Conservation (phyloP, 2,329 filamentous ascomycete genomes). For the Colletotrichum sansevieriae region DNA sequence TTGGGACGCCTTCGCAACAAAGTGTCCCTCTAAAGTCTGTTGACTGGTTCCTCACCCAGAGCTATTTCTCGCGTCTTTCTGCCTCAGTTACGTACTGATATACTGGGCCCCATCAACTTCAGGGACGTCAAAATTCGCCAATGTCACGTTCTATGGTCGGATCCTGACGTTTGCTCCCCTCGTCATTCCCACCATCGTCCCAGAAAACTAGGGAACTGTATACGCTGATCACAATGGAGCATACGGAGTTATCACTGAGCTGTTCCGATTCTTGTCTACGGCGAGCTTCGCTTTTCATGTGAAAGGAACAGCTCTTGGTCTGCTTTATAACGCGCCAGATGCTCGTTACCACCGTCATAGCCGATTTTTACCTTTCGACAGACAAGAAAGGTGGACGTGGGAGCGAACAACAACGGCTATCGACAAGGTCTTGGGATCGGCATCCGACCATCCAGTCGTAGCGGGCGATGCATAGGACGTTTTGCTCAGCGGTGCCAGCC, state of each 20-base stretch:
- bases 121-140: conserved; percentile 56
- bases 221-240: conserved; percentile 55
- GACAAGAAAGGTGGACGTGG: conserved; percentile 57
- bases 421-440: conserved; percentile 61
- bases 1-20: conserved; percentile 48
- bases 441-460: conserved; percentile 69
- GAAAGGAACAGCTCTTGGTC: conserved; percentile 56
- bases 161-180: conserved; percentile 61
- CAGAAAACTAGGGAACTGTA: conserved; percentile 61
- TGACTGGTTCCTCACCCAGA: conserved; percentile 57
- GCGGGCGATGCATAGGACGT: conserved; percentile 70
- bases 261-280: conserved; percentile 63
- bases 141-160: conserved; percentile 50
- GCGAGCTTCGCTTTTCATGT: conserved; percentile 60
- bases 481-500: conserved; percentile 64
- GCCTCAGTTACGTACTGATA: conserved; percentile 52
- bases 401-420: conserved; percentile 61
- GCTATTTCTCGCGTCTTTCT: conserved; percentile 51
- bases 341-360: conserved; percentile 64
- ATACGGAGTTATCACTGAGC: conserved; percentile 56
- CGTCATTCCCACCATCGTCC: conserved; percentile 60
- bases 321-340: conserved; percentile 62
- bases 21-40: conserved; percentile 55
- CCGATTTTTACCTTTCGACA: conserved; percentile 59
- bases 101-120: conserved; percentile 56